These are phyloP conservation scores for Colletotrichum agaves DNA, from an alignment of 2,329 filamentous ascomycete species.

Conservation along the genomic window DNA sequence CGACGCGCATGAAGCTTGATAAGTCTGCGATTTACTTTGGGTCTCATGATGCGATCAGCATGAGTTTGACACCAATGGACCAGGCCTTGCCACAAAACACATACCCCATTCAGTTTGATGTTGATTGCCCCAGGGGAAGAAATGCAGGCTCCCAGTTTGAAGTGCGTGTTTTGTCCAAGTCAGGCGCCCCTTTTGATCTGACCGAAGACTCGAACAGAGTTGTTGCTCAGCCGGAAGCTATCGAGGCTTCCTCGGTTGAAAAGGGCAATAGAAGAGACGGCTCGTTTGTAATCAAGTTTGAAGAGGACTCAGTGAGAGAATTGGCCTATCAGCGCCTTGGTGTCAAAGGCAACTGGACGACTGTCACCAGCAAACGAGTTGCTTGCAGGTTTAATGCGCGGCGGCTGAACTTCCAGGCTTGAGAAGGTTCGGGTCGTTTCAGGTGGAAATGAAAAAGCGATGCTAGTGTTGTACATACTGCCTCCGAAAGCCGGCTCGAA, in stretches of 20 bases:
- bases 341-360: slow-evolving; percentile 35
- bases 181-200: slow-evolving; percentile 42
- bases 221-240: slow-evolving; percentile 38
- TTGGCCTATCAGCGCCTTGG: slow-evolving; percentile 40
- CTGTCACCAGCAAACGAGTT: not conserved
- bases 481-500: too few relatives aligned
- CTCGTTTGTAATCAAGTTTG: slow-evolving; percentile 36
- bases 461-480: too few relatives aligned
- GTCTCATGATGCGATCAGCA: slow-evolving; percentile 44
- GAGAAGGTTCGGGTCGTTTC: not conserved
- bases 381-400: not conserved
- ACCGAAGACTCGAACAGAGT: slow-evolving; percentile 42
- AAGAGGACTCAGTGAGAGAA: slow-evolving; percentile 10
- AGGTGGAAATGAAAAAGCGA: too few relatives aligned
- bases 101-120: slow-evolving; percentile 44
- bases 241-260: slow-evolving; percentile 29
- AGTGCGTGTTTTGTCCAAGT: slow-evolving; percentile 40
- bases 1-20: slow-evolving; percentile 46
- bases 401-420: not conserved
- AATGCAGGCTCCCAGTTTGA: slow-evolving; percentile 17
- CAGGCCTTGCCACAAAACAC: slow-evolving; percentile 46
- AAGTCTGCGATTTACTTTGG: slow-evolving; percentile 41
- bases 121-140: slow-evolving; percentile 16
- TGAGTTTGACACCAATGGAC: slow-evolving; percentile 45
- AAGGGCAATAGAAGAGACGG: slow-evolving; percentile 16